Evolutionary conservation across 2,329 filamentous ascomycete genomes (phyloP), one percentile per base, ranked within the genome.

Genomic region (Epichloe typhina): DNA sequence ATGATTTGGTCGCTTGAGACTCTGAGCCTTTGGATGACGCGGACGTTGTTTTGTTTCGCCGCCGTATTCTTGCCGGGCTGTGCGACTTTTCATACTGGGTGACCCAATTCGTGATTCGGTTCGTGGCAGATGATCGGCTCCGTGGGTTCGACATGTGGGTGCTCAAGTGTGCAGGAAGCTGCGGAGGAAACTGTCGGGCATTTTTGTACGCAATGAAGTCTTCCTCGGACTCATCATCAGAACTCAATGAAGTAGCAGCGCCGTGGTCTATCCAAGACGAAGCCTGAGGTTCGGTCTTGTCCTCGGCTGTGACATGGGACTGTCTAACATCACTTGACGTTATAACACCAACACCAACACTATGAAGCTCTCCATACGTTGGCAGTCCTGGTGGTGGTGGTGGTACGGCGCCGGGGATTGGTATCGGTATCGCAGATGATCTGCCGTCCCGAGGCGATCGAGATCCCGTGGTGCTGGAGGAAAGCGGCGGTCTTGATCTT

Each of bases 61-160:
- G 50, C 1, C 53, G 50, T 26, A 49, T 49, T 47, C 55, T 59
- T 26, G 51, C 55, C n/a, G 61, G 56, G 17, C 56, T 59, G 36
- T 55, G 57, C 7, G 58, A 57, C 31, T 56, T 59, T 52, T 67
- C 63, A 43, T 64, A 63, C 45, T 58, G 57, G 26, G 64, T 61
- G 33, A 68, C 62, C 60, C 63, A 66, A 19, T 61, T 52, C n/a
- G 62, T 59, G 49, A 69, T 69, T 2, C 60, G 59, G 46, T 60
- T 63, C 38, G 63, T 64, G 36, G 61, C 61, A 15, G 60, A 57
- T 12, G 61, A 57, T 49, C 63, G 62, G 40, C 56, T 59, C 43
- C 54, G 56, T 7, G 26, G 31, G 31, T 52, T 56, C n/a, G 59
- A 58, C 2, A 57, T 50, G 7, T 53, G 56, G 43, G 54, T 46